Conservation (phyloP, 129 eudicot species). For the Logfia minima region DNA sequence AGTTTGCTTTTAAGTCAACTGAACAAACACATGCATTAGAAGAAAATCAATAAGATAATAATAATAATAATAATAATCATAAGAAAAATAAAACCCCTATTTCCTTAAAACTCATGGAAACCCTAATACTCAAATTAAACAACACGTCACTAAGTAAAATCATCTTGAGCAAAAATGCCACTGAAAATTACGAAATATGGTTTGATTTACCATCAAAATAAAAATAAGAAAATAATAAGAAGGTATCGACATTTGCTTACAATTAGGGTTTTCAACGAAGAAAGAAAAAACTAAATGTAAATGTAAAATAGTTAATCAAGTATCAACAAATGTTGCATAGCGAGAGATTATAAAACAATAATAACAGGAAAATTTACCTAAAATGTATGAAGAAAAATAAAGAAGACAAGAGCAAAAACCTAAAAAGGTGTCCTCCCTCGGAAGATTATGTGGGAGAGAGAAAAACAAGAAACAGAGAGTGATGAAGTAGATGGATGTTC, state of each 20-base stretch:
- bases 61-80: not conserved
- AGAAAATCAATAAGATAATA: not conserved
- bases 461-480: not conserved
- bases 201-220: not conserved
- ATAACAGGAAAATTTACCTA: conserved; percentile 5
- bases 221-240: not conserved
- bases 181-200: not conserved
- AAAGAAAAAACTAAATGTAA: not conserved
- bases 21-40: not conserved
- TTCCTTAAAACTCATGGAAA: not conserved
- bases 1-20: not conserved
- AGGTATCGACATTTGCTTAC: conserved; percentile 21
- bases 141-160: conserved; percentile 1
- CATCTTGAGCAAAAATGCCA: not conserved
- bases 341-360: not conserved
- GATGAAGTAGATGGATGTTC: not conserved
- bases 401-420: conserved; percentile 20
- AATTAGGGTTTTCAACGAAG: conserved; percentile 23
- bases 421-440: not conserved
- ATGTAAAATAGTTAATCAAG: not conserved
- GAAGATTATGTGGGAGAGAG: not conserved
- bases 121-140: not conserved
- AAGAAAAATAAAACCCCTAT: not conserved
- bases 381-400: not conserved
- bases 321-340: not conserved